phyloP scores from a whole-genome alignment of 2,329 filamentous ascomycete species.

The Diaporthe ilicicola region DNA sequence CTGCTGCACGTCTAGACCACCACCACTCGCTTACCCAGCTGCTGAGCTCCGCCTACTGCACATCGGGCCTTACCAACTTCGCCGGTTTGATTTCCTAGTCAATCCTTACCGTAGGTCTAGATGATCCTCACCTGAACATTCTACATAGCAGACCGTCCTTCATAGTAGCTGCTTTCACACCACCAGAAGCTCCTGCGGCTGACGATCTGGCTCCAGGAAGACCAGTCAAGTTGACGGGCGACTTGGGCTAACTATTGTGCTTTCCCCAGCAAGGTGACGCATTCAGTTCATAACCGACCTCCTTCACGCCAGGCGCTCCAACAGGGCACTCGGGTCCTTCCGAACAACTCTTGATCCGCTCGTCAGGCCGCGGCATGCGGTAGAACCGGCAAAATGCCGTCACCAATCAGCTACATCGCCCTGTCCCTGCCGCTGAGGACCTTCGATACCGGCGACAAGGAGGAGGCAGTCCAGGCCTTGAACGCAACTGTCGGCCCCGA shows the following conservation, averaged over 20 bases:
- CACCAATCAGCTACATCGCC: slow-evolving; percentile 76
- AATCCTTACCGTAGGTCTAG: slow-evolving; percentile 4
- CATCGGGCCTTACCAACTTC: background rate
- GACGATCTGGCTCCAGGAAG: background rate
- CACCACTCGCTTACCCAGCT: slow-evolving; percentile 21
- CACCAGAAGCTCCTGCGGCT: background rate
- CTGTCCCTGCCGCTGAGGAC: slow-evolving; percentile 90
- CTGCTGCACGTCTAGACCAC: slow-evolving; percentile 14
- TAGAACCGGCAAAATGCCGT: slow-evolving; percentile 48
- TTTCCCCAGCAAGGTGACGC: slow-evolving; percentile 10
- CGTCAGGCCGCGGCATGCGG: slow-evolving; percentile 33
- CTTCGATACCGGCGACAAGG: slow-evolving; percentile 79
- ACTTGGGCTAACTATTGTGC: slow-evolving; percentile 12
- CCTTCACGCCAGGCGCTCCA: background rate
- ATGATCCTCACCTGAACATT: background rate
- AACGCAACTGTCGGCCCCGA: slow-evolving; percentile 76
- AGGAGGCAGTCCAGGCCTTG: slow-evolving; percentile 82
- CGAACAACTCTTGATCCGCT: background rate
- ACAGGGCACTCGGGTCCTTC: background rate
- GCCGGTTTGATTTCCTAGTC: slow-evolving; percentile 4
- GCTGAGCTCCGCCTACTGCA: background rate
- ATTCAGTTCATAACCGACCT: background rate
- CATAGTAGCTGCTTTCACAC: background rate
- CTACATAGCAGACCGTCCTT: background rate
- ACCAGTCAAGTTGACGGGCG: slow-evolving; percentile 4